Conservation (phyloP, 495 filamentous ascomycete genomes). For the Trypethelium eluteriae region DNA sequence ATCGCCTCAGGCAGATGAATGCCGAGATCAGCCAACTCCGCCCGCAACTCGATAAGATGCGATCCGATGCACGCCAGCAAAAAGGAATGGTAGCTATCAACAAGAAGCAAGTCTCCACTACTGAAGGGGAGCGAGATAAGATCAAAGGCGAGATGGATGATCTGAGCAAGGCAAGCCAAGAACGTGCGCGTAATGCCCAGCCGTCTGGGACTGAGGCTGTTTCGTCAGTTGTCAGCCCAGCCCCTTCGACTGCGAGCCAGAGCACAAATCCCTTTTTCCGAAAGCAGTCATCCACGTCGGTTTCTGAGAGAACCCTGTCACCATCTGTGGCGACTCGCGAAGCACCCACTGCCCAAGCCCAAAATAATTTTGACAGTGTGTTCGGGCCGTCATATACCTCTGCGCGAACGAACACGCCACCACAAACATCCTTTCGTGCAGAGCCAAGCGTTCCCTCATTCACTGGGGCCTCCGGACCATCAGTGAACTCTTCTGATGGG, state of each 20-base stretch:
- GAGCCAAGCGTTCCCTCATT: conserved; percentile 45
- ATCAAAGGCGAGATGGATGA: conserved; percentile 68
- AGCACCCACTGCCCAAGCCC: conserved; percentile 43
- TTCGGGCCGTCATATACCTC: conserved; percentile 70
- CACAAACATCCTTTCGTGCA: conserved; percentile 58
- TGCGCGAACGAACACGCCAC: conserved; percentile 26
- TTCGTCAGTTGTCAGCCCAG: conserved; percentile 54
- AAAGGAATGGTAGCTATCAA: conserved; percentile 94
- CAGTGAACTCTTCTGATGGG: conserved; percentile 42
- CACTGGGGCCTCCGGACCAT: conserved; percentile 42
- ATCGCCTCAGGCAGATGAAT: conserved; percentile 76
- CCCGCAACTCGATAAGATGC: conserved; percentile 82
- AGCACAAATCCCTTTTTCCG: conserved; percentile 88
- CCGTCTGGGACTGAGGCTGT: conserved; percentile 35
- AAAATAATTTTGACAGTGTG: conserved; percentile 78
- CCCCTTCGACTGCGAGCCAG: conserved; percentile 64
- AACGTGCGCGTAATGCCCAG: conserved; percentile 31
- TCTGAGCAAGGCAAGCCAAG: conserved; percentile 55
- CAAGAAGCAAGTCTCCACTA: conserved; percentile 89
- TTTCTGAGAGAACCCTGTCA: conserved; percentile 53
- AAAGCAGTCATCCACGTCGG: conserved; percentile 52
- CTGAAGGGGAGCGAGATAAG: conserved; percentile 79
- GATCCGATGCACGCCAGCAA: conserved; percentile 82
- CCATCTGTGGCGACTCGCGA: conserved; percentile 46
- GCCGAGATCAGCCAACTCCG: conserved; percentile 72